Conservation (phyloP, 805 yeast genomes). For the Kazachstania viticola region DNA sequence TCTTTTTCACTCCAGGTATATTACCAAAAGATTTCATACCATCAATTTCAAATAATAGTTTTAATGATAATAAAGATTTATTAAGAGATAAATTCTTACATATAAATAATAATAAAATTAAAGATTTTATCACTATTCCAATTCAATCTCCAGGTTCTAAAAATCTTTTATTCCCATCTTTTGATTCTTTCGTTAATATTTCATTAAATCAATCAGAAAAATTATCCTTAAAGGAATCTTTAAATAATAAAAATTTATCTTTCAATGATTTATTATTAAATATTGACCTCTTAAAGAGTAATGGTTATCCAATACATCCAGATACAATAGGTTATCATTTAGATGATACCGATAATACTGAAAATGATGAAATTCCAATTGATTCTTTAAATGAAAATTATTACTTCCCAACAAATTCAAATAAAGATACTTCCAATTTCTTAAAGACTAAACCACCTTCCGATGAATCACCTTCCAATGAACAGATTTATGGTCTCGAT, state of each 20-base stretch:
- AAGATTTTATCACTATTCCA: conserved; percentile 29
- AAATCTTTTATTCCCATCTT: conserved; percentile 41
- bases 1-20: conserved; percentile 58
- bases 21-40: conserved; percentile 31
- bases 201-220: conserved; percentile 49
- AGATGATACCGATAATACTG: conserved; percentile 42
- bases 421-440: neutral
- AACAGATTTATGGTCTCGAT: conserved; percentile 68
- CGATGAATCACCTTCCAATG: neutral
- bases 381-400: neutral
- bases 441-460: neutral
- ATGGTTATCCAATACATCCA: conserved; percentile 55
- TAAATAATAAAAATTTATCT: conserved; percentile 27
- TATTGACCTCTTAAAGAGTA: conserved; percentile 34
- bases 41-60: conserved; percentile 5
- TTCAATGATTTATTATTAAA: conserved; percentile 44
- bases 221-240: conserved; percentile 25
- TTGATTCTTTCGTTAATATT: conserved; percentile 43
- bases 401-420: neutral
- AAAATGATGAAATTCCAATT: conserved; percentile 51
- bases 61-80: conserved; percentile 4
- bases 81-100: conserved; percentile 3
- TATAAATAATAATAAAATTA: conserved; percentile 3
- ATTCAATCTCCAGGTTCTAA: conserved; percentile 57
- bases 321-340: conserved; percentile 26